Evolutionary conservation across 2,329 filamentous ascomycete species (phyloP), one percentile per base, ranked within the genome.

Genomic region (Epichloe scottii): DNA sequence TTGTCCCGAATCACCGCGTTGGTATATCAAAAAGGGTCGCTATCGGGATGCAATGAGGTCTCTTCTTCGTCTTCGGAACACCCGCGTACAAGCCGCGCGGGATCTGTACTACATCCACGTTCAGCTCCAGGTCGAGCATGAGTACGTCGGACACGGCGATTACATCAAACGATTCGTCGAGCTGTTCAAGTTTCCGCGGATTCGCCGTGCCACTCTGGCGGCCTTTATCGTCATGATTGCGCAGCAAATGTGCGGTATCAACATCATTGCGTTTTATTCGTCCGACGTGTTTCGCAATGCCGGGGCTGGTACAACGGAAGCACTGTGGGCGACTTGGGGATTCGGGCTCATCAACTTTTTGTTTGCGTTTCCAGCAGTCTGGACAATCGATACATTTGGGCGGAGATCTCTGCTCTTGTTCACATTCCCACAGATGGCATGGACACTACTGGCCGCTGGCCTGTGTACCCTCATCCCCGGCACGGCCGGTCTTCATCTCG

Each of bases 141-240:
- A 75, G 53, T 63, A 79, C 33, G 65, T 73, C 19, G 68, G 64
- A 34, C 60, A 73, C 5, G 76, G 68, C 58, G 82, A 75, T 64
- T 84, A 85, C 59, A 35, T 80, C 47, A 76, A 71, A 21, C 78
- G 84, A 15, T 81, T 87, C 56, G 58, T 75, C 38, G 78, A 87
- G 61, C 69, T 84, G 1, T 85, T 88, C 60, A 85, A 80, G 11
- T 76, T 88, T 51, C 82, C 84, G 1, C 77, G 85, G 45, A 72
- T 86, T 11, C 77, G 83, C 14, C 77, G 84, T 40, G 89, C 89
- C 3, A 90, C 82, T 3, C 73, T 86, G 33, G 88, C 87, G 5
- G 85, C 87, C 1, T 86, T 82, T 56, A 80, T 81, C 1, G 86
- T 91, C 57, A 94, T 94, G 88, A 81, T 86, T 59, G 81, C 81